Conservation (phyloP, 352 stramenopile species). For the Pythium aquatile region DNA sequence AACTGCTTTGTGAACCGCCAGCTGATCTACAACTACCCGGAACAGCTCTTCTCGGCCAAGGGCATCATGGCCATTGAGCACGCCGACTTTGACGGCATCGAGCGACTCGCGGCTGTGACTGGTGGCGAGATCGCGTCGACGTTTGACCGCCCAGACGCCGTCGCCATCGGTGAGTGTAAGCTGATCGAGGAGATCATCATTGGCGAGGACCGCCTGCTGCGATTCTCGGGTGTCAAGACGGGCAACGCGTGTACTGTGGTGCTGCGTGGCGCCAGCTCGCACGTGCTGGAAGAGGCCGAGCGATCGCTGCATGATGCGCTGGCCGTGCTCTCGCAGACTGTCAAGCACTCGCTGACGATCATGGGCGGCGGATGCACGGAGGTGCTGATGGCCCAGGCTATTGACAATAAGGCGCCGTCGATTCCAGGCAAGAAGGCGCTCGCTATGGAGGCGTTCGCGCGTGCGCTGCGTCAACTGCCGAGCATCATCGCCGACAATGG, state of each 20-base stretch:
- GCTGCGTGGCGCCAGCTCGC: constrained; percentile 91
- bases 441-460: constrained; percentile 97
- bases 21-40: constrained; percentile 99
- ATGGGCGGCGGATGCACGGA: constrained; percentile 98
- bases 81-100: constrained; percentile 99
- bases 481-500: constrained; percentile 99
- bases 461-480: constrained; percentile 95
- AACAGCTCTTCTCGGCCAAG: constrained; percentile 97
- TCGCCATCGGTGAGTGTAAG: constrained; percentile 96
- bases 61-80: constrained; percentile 99
- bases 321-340: constrained; percentile 95
- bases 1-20: constrained; percentile 99
- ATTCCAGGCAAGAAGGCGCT: constrained; percentile 97
- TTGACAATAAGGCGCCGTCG: constrained; percentile 89
- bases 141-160: constrained; percentile 97
- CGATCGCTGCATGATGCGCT: constrained; percentile 98
- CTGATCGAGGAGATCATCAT: constrained; percentile 99
- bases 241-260: constrained; percentile 95
- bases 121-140: constrained; percentile 96
- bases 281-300: constrained; percentile 99
- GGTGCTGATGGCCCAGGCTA: constrained; percentile 94
- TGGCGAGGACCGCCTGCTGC: constrained; percentile 96
- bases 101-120: constrained; percentile 96
- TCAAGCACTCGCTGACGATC: constrained; percentile 96
- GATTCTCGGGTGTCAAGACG: constrained; percentile 97